Evolutionary conservation across 2,329 filamentous ascomycete species (phyloP).

Genomic region (Leptodontidium sp.): DNA sequence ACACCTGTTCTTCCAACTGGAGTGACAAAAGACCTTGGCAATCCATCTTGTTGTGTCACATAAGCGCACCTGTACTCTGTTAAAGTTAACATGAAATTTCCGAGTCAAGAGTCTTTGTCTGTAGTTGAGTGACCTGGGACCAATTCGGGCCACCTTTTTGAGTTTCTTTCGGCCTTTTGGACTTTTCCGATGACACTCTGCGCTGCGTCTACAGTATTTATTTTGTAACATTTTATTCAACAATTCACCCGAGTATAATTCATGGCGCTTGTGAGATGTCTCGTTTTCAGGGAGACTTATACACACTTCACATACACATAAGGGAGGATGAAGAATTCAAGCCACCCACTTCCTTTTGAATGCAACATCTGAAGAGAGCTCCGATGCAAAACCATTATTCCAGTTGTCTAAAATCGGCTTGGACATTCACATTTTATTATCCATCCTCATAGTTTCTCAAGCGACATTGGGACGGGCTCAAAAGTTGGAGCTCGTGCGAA

Average conservation of each 20-base stretch:
- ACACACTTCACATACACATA: no score
- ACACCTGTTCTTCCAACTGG: slow-evolving; percentile 3
- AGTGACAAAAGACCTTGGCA: slow-evolving; percentile 7
- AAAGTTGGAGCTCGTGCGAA: neutral
- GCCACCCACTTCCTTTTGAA: no score
- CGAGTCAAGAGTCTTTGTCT: neutral
- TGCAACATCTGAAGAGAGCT: no score
- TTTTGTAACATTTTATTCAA: no score
- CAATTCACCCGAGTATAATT: no score
- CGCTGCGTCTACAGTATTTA: no score
- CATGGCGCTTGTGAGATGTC: no score
- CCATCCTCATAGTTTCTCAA: neutral
- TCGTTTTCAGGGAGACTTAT: no score
- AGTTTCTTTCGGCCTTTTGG: no score
- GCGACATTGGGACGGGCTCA: neutral
- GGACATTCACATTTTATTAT: neutral
- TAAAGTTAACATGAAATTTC: neutral
- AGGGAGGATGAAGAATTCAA: no score
- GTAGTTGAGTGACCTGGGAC: neutral
- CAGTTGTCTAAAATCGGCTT: neutral
- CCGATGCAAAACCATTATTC: neutral
- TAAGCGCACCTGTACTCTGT: slow-evolving; percentile 1
- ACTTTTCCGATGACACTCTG: no score
- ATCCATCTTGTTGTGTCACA: neutral
- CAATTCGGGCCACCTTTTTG: no score